These are phyloP conservation scores for Xylaria sp. DNA, from an alignment of 2,329 filamentous ascomycete species.

Conservation along the genomic window DNA sequence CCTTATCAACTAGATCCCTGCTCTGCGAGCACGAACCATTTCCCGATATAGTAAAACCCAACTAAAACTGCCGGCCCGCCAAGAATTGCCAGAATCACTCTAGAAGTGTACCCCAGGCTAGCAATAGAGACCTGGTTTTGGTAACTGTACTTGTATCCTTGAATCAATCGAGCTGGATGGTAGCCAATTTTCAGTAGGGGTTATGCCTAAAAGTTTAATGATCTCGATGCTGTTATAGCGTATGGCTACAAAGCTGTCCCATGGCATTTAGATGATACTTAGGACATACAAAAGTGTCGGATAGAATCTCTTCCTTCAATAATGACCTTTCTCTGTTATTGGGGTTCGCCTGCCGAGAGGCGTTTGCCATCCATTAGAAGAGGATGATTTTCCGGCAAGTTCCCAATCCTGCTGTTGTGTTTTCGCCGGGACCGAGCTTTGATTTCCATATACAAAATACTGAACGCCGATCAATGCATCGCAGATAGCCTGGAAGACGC, in stretches of 20 bases:
- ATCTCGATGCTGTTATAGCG: neutral
- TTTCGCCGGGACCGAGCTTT: slow-evolving; percentile 50
- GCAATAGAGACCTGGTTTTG: neutral
- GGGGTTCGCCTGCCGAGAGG: slow-evolving; percentile 55
- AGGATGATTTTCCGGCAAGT: slow-evolving; percentile 46
- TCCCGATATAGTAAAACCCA: slow-evolving; percentile 28
- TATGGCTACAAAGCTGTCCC: neutral
- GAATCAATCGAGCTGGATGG: neutral
- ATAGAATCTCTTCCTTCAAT: slow-evolving; percentile 31
- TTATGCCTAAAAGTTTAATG: neutral
- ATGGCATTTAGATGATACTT: neutral
- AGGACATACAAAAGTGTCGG: neutral
- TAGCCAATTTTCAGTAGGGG: neutral
- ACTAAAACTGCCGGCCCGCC: slow-evolving; percentile 24
- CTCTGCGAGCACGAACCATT: slow-evolving; percentile 19
- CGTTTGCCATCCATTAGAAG: slow-evolving; percentile 52
- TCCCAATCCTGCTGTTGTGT: slow-evolving; percentile 45
- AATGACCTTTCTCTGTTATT: slow-evolving; percentile 51
- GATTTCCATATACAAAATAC: slow-evolving; percentile 75
- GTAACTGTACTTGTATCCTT: neutral
- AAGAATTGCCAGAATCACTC: slow-evolving; percentile 4
- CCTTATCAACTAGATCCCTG: slow-evolving; percentile 14
- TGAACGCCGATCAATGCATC: slow-evolving; percentile 80
- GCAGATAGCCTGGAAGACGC: slow-evolving; percentile 82
- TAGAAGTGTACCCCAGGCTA: neutral